Evolutionary conservation across 176 grass and related monocot genomes (phyloP), one percentile per base, ranked within the genome.

Genomic region (Thinopyrum elongatum): DNA sequence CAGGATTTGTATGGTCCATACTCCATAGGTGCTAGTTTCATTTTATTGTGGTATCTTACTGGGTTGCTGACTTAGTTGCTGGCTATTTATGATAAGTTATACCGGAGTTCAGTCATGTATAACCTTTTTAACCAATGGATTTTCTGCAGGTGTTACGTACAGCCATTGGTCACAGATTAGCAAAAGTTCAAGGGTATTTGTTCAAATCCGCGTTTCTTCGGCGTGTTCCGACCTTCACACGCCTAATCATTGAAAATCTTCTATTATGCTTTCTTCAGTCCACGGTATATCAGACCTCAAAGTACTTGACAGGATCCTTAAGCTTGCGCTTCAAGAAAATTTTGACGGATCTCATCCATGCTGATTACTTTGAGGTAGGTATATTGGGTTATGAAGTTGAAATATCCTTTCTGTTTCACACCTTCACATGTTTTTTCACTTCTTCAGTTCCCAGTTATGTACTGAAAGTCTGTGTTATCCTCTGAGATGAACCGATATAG

Each of bases 351-450:
- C 92, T 94, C 47, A 57, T 96, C 81, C 97, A 99, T 94, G 82
- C 86, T 82, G 90, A 96, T 91, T 99, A 99, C 84, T 99, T 99
- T 78, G 94, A 96, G 97, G 97, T 95, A 96, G 97, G 97, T 95
- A 88, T 76, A 36, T 76, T 68, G 75, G 47, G 13, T 76, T 83
- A 61, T 30, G 30, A 60, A 69, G 46, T 81, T 77, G 70, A 66
- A 59, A 76, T 23, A 14, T 62, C 38, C 6, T 23, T 31, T 61
- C 6, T 29, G 0, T 63, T 19, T 62, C 19, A 36, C 44, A 87
- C 39, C 57, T 22, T 80, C 30, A 62, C 73, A 19, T 28, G n/a
- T 49, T 80, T 80, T 3, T 61, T 59, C 7, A 64, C 29, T 51
- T 41, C 44, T 70, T 14, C 35, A 23, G 63, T 38, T 21, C 59